Evolutionary conservation across 805 yeast species (phyloP), one percentile per base, ranked within the genome.

Genomic region (Jamesozyma gamospora): DNA sequence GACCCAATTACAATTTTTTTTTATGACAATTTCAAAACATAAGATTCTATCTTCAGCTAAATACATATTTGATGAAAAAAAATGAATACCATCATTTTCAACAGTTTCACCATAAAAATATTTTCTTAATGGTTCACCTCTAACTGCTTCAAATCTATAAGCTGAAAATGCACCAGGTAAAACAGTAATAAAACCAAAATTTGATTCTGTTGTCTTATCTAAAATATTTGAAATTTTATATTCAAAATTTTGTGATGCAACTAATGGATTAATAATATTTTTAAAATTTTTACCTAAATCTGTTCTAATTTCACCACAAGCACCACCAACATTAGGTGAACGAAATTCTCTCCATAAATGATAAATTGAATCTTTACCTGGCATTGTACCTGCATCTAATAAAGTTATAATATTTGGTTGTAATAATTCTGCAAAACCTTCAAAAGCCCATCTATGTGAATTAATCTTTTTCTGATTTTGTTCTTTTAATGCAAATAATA

Each of bases 141-240:
- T 69, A 28, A 90, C 67, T 0, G 96, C 97, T 28, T 69, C 74
- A 53, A 79, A 88, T 44, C 97, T 68, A 59, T 92, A 90, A 0
- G 97, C 98, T 13, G 95, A 83, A 52, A 92, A 88, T 0, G 97
- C 97, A 53, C 97, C 97, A 0, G 97, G 97, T 39, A 92, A 70
- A 42, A 92, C 97, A 0, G 94, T 75, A 49, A 90, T 88, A 56
- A 86, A 90, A 0, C 98, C 98, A 64, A 92, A 90, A 2, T 81
- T 83, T 4, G 94, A 81, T 60, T 90, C 98, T 71, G 87, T 82
- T 0, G 98, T 96, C 61, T 92, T 90, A 65, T 92, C 97, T 43
- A 90, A 68, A 45, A 90, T 85, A 58, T 90, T 92, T 4, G 96
- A 86, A 68, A 87, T 88, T 62, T 92, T 92, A 61, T 92, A 92